Evolutionary conservation across 73 alveolate species (phyloP).

Genomic region (Paramecium pentaurelia): DNA sequence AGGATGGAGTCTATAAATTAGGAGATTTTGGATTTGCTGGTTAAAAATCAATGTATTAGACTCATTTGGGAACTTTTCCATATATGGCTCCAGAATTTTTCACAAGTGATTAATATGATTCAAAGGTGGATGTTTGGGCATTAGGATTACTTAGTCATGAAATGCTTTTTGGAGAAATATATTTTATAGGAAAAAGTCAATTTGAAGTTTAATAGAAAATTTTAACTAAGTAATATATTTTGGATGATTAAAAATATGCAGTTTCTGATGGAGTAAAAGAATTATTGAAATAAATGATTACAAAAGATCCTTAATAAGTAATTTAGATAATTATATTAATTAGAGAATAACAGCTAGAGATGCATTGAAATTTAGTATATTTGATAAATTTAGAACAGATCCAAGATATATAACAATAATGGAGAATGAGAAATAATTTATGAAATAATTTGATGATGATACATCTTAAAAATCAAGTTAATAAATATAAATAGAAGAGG

Average conservation of each 20-base stretch:
- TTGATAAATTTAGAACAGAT: neutral
- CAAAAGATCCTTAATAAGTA: neutral
- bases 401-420: neutral
- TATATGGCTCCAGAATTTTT: constrained; percentile 62
- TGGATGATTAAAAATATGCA: neutral
- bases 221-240: neutral
- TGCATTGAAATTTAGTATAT: neutral
- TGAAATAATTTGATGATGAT: neutral
- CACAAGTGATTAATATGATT: constrained; percentile 21
- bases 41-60: constrained; percentile 35
- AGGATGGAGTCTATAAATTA: constrained; percentile 39
- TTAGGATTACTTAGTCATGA: constrained; percentile 41
- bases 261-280: neutral
- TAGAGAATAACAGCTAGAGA: neutral
- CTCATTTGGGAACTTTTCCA: constrained; percentile 56
- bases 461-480: neutral
- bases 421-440: neutral
- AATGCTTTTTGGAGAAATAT: constrained; percentile 40
- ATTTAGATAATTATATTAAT: neutral
- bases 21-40: constrained; percentile 63
- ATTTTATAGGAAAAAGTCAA: constrained; percentile 47
- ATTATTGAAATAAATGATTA: neutral
- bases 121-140: constrained; percentile 59
- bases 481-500: neutral
- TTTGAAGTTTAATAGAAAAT: constrained; percentile 44